A percentile compares a stretch with the other conserved stretches of the same genome.
These are phyloP conservation scores for Apiotrichum gamsii DNA, from an alignment of 1,284 basidiomycete genomes.

Conservation along the genomic window DNA sequence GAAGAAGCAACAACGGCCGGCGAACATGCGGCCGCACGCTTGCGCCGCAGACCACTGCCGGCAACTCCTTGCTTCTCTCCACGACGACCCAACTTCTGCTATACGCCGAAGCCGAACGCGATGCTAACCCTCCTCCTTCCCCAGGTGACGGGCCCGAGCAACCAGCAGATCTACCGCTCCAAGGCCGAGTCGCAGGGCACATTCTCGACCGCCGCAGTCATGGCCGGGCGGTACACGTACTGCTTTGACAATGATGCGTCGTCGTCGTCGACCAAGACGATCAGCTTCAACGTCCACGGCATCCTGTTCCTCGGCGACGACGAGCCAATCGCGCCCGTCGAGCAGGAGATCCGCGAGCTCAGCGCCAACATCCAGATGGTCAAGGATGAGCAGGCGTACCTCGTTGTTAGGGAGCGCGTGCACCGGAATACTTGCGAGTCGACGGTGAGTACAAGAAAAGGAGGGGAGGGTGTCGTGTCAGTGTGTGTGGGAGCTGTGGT, in stretches of 20 bases:
- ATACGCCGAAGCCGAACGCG: too few species aligned
- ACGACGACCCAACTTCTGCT: too few species aligned
- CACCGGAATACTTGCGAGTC: conserved; percentile 67
- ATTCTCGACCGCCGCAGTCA: conserved; percentile 75
- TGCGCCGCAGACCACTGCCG: too few species aligned
- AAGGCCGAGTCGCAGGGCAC: conserved; percentile 84
- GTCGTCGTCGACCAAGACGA: conserved; percentile 85
- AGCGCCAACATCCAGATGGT: conserved; percentile 78
- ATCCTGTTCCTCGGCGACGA: conserved; percentile 61
- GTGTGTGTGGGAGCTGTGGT: background rate
- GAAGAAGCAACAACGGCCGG: too few species aligned
- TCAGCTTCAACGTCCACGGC: conserved; percentile 98
- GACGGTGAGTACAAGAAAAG: conserved; percentile 35
- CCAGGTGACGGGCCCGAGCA: conserved; percentile 71
- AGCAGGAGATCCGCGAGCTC: conserved; percentile 87
- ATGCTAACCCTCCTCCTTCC: too few species aligned
- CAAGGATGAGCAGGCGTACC: conserved; percentile 99
- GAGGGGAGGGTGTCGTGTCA: background rate
- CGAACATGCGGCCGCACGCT: too few species aligned
- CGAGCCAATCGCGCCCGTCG: conserved; percentile 74
- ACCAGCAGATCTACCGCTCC: conserved; percentile 65
- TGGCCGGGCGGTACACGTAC: conserved; percentile 84
- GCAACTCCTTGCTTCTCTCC: too few species aligned
- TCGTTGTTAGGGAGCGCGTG: conserved; percentile 84
- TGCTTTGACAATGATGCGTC: conserved; percentile 99